These are phyloP conservation scores for Xylaria sp. DNA, from an alignment of 2,329 filamentous ascomycete genomes.

Conservation along the genomic window DNA sequence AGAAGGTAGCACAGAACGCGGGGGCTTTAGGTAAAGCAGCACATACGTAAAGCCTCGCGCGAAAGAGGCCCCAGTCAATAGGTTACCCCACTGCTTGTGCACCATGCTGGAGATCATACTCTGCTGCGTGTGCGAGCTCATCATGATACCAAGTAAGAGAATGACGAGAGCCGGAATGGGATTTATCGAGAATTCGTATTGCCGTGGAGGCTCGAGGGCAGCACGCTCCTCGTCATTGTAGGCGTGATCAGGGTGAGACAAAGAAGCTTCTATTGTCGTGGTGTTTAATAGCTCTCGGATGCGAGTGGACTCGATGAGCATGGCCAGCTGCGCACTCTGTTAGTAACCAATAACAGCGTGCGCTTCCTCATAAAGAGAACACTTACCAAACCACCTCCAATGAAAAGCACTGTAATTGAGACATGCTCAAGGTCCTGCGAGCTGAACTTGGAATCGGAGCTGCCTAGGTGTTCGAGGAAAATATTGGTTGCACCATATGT, in stretches of 20 bases:
- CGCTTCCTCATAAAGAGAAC: slow-evolving; percentile 47
- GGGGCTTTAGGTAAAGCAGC: slow-evolving; percentile 81
- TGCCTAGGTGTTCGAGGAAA: slow-evolving; percentile 88
- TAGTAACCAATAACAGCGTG: slow-evolving; percentile 2
- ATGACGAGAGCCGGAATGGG: slow-evolving; percentile 90
- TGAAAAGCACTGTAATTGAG: slow-evolving; percentile 92
- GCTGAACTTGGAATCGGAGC: slow-evolving; percentile 76
- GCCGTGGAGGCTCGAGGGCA: slow-evolving; percentile 67
- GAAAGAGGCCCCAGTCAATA: slow-evolving; percentile 83
- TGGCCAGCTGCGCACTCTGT: slow-evolving; percentile 53
- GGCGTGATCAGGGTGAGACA: slow-evolving; percentile 47
- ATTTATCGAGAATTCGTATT: slow-evolving; percentile 83
- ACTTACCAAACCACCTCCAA: slow-evolving; percentile 84
- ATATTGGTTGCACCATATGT: slow-evolving; percentile 90
- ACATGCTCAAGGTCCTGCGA: slow-evolving; percentile 89
- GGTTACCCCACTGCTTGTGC: slow-evolving; percentile 91
- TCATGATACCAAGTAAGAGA: slow-evolving; percentile 89
- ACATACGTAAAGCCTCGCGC: slow-evolving; percentile 84
- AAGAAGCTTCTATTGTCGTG: slow-evolving; percentile 55
- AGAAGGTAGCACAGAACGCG: slow-evolving; percentile 81
- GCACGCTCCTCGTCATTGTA: slow-evolving; percentile 60
- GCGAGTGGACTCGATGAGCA: slow-evolving; percentile 81
- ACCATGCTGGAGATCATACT: slow-evolving; percentile 91
- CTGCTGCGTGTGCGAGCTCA: slow-evolving; percentile 89
- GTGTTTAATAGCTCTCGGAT: slow-evolving; percentile 75